Conservation (phyloP, 345 rosid species). For the Melastoma malabathricum region DNA sequence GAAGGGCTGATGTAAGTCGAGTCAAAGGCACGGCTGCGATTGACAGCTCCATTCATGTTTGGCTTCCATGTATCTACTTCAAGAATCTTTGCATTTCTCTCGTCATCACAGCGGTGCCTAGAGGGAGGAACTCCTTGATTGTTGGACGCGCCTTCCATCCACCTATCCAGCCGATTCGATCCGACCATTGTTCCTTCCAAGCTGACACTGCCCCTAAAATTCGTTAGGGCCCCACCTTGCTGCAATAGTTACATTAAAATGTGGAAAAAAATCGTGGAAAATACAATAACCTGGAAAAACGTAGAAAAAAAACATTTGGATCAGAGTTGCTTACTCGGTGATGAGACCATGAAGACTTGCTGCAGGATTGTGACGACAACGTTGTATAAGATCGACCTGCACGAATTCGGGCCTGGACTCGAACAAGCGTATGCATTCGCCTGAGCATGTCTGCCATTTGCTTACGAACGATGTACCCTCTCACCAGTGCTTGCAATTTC, state of each 20-base stretch:
- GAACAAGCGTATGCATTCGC: slow-evolving; percentile 73
- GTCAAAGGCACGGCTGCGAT: slow-evolving; percentile 7
- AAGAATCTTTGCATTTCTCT: slow-evolving; percentile 63
- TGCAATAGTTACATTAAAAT: slow-evolving; percentile 12
- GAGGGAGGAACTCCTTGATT: slow-evolving; percentile 13
- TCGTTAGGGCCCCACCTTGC: slow-evolving; percentile 38
- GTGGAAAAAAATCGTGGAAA: no score
- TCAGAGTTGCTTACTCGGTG: slow-evolving; percentile 32
- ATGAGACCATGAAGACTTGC: slow-evolving; percentile 36
- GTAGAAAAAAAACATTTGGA: no score
- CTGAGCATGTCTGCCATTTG: slow-evolving; percentile 69
- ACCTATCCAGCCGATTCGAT: slow-evolving; percentile 55
- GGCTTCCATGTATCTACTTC: slow-evolving; percentile 99
- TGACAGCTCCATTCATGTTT: slow-evolving; percentile 19
- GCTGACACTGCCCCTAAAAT: slow-evolving; percentile 21
- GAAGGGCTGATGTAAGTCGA: no score
- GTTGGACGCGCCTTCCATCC: slow-evolving; percentile 62
- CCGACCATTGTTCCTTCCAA: slow-evolving; percentile 24
- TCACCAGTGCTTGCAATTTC: slow-evolving; percentile 89
- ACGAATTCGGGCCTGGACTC: slow-evolving; percentile 65
- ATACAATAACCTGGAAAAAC: no score
- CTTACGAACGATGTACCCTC: slow-evolving; percentile 88
- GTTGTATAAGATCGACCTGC: slow-evolving; percentile 39
- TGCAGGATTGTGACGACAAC: slow-evolving; percentile 36
- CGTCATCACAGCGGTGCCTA: slow-evolving; percentile 31